These are phyloP conservation scores for Terana coerulea DNA, from an alignment of 768 basidiomycete genomes.

Conservation along the genomic window DNA sequence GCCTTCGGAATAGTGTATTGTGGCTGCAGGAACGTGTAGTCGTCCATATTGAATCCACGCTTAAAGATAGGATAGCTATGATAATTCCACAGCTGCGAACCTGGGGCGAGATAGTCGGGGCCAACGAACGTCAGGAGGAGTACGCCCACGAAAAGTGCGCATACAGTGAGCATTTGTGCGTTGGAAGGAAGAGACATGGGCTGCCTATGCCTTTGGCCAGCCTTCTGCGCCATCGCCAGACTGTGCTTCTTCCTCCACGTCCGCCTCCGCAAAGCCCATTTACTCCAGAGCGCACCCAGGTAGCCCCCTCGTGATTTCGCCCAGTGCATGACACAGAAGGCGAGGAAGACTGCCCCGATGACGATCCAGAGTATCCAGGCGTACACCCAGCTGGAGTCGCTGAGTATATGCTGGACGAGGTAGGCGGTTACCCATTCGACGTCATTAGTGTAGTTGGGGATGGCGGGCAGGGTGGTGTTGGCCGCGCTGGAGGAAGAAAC, in stretches of 20 bases:
- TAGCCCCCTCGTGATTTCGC: conserved; percentile 38
- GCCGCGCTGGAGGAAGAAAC: conserved; percentile 10
- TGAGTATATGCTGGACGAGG: conserved; percentile 52
- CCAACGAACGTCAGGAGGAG: conserved; percentile 53
- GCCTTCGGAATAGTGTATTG: conserved; percentile 62
- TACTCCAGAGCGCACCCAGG: conserved; percentile 51
- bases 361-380: conserved; percentile 58
- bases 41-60: conserved; percentile 19
- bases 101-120: conserved; percentile 64
- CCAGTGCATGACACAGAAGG: conserved; percentile 40
- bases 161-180: conserved; percentile 52
- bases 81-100: conserved; percentile 42
- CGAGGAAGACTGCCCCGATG: conserved; percentile 39
- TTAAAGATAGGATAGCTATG: conserved; percentile 17
- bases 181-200: conserved; percentile 56
- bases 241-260: conserved; percentile 53
- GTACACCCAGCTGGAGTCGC: conserved; percentile 48
- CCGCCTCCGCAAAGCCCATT: conserved; percentile 53
- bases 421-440: conserved; percentile 55
- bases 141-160: conserved; percentile 39
- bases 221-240: conserved; percentile 30
- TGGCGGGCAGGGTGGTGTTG: conserved; percentile 33
- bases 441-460: conserved; percentile 41
- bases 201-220: conserved; percentile 35
- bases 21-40: conserved; percentile 37